These are phyloP conservation scores for Suillus cothurnatus DNA, from an alignment of 768 basidiomycete species.

Conservation along the genomic window DNA sequence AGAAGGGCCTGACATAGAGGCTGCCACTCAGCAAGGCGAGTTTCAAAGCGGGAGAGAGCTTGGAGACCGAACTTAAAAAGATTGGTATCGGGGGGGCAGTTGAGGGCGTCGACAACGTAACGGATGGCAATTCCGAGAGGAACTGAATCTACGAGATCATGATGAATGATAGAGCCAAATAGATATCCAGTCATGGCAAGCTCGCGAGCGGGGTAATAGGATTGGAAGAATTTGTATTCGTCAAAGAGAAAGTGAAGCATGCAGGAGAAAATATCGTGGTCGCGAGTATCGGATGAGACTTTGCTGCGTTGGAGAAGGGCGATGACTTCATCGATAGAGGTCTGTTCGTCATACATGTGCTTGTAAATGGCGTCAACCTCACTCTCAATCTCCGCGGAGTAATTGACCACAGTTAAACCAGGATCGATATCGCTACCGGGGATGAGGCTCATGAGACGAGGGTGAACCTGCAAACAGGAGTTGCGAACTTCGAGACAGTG, in stretches of 20 bases:
- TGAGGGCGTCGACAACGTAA: constrained; percentile 92
- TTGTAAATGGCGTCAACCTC: constrained; percentile 97
- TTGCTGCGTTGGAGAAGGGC: constrained; percentile 84
- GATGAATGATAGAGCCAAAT: constrained; percentile 94
- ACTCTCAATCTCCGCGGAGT: constrained; percentile 84
- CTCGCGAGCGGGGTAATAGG: constrained; percentile 92
- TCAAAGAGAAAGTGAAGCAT: constrained; percentile 99
- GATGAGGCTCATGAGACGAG: constrained; percentile 91
- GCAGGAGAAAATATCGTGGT: constrained; percentile 98
- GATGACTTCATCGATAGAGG: constrained; percentile 93
- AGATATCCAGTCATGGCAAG: constrained; percentile 94
- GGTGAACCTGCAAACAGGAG: constrained; percentile 91
- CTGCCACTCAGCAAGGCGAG: constrained; percentile 87
- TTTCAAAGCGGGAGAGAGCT: constrained; percentile 87
- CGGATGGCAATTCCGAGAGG: constrained; percentile 96
- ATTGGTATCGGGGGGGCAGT: constrained; percentile 88
- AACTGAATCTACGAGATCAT: constrained; percentile 89
- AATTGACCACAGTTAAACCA: constrained; percentile 86
- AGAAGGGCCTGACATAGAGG: constrained; percentile 89
- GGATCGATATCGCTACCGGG: constrained; percentile 89
- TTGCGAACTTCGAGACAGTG: constrained; percentile 92
- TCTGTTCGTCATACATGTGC: constrained; percentile 96
- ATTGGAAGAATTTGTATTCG: constrained; percentile 99
- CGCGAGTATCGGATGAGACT: constrained; percentile 76
- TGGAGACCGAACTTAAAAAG: constrained; percentile 95